Evolutionary conservation across 2,329 filamentous ascomycete species (phyloP).

Genomic region (Arthroderma sp.): DNA sequence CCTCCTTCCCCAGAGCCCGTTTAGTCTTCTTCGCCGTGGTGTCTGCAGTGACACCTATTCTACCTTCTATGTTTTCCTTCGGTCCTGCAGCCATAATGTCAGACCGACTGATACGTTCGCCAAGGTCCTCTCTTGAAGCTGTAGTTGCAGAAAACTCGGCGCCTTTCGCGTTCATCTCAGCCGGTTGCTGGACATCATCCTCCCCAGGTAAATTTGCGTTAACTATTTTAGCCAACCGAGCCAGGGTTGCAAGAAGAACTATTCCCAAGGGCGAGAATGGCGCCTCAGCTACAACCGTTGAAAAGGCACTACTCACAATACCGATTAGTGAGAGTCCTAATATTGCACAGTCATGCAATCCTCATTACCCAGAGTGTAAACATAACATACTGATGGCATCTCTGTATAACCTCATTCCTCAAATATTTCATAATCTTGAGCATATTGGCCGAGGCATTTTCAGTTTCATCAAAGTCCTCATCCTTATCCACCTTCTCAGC

Average conservation of each 20-base stretch:
- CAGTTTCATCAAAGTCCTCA: constrained; percentile 12
- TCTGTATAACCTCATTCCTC: constrained; percentile 23
- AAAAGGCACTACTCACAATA: constrained; percentile 38
- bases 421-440: constrained; percentile 17
- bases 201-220: background rate
- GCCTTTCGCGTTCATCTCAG: background rate
- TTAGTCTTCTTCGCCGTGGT: background rate
- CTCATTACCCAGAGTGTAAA: background rate
- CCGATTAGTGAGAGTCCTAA: background rate
- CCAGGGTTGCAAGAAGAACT: constrained; percentile 52
- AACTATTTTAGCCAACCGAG: constrained; percentile 39
- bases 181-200: no score
- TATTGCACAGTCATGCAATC: constrained; percentile 4
- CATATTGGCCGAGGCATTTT: constrained; percentile 17
- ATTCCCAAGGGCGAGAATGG: constrained; percentile 62
- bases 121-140: constrained; percentile 7
- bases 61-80: no score
- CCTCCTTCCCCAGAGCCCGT: constrained; percentile 4
- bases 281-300: constrained; percentile 55
- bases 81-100: background rate
- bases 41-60: no score
- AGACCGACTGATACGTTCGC: constrained; percentile 4
- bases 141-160: background rate
- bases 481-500: constrained; percentile 32
- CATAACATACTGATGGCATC: constrained; percentile 28